Conservation (phyloP, 2,329 filamentous ascomycete species). For the Colletotrichum tabaci region DNA sequence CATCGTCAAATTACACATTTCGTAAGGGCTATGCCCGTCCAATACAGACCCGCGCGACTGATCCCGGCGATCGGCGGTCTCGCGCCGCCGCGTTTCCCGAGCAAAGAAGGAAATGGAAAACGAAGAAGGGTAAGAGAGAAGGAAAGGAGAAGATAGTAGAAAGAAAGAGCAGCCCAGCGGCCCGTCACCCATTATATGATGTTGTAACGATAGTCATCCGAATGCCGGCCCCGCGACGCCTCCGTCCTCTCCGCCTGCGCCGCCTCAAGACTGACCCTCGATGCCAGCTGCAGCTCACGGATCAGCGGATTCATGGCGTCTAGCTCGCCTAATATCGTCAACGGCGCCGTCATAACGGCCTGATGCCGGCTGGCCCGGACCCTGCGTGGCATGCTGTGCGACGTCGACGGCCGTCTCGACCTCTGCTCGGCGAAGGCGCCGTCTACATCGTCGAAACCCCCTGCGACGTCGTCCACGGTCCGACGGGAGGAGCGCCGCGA, state of each 20-base stretch:
- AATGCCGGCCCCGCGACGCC: conserved; percentile 14
- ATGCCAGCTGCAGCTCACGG: conserved; percentile 54
- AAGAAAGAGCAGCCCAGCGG: no score
- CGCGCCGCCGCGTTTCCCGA: no score
- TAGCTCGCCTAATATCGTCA: conserved; percentile 47
- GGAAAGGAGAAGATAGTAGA: not conserved
- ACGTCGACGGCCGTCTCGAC: conserved; percentile 24
- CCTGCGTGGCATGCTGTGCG: conserved; percentile 9
- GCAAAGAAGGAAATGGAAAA: not conserved
- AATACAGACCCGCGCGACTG: not conserved
- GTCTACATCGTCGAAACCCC: conserved; percentile 21
- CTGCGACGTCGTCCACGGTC: not conserved
- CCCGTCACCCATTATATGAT: conserved; percentile 19
- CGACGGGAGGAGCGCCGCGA: conserved; percentile 1
- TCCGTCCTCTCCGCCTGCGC: conserved; percentile 18
- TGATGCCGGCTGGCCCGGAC: not conserved
- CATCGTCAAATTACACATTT: conserved; percentile 1
- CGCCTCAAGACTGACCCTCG: conserved; percentile 40
- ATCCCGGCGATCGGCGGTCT: not conserved
- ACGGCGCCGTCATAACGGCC: conserved; percentile 15
- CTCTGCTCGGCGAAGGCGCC: conserved; percentile 14
- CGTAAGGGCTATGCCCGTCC: not conserved
- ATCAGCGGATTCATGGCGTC: conserved; percentile 62
- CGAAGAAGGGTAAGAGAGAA: not conserved
- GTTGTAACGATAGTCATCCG: conserved; percentile 29